phyloP scores from a whole-genome alignment of 805 yeast genomes.

The Ogataea angusta region DNA sequence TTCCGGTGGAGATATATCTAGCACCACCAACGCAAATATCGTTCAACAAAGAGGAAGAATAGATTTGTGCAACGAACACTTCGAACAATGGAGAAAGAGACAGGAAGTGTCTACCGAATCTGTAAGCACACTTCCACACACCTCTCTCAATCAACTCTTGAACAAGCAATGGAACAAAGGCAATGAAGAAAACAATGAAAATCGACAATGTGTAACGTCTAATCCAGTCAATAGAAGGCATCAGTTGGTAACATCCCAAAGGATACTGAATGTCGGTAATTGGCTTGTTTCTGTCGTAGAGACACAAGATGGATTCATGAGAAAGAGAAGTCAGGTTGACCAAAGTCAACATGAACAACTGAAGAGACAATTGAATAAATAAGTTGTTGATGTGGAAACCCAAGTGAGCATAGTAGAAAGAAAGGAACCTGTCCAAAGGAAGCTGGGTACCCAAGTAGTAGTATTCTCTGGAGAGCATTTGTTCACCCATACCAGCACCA shows the following conservation, averaged over 20 bases:
- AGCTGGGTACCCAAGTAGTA: constrained; percentile 77
- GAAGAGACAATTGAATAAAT: constrained; percentile 73
- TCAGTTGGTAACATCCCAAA: constrained; percentile 67
- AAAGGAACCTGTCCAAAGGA: constrained; percentile 75
- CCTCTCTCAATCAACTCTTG: constrained; percentile 85
- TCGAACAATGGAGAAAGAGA: constrained; percentile 80
- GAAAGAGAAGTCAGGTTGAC: constrained; percentile 72
- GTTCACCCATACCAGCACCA: constrained; percentile 95
- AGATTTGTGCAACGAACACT: constrained; percentile 78
- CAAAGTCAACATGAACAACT: constrained; percentile 65
- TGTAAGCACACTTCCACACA: constrained; percentile 66
- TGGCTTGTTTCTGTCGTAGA: constrained; percentile 62
- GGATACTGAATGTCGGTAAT: constrained; percentile 65
- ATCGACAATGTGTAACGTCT: constrained; percentile 78
- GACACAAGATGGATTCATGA: constrained; percentile 67
- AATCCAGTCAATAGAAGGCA: constrained; percentile 77
- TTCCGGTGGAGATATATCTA: constrained; percentile 79
- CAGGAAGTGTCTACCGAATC: constrained; percentile 64
- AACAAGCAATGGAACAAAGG: constrained; percentile 73
- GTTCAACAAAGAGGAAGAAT: constrained; percentile 65
- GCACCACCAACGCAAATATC: constrained; percentile 85
- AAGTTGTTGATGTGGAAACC: constrained; percentile 83
- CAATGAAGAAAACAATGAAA: constrained; percentile 77
- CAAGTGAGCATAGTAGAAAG: constrained; percentile 83
- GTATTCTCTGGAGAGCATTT: constrained; percentile 79